Conservation (phyloP, 1,139 yeast genomes). For the Protomyces inundatus region DNA sequence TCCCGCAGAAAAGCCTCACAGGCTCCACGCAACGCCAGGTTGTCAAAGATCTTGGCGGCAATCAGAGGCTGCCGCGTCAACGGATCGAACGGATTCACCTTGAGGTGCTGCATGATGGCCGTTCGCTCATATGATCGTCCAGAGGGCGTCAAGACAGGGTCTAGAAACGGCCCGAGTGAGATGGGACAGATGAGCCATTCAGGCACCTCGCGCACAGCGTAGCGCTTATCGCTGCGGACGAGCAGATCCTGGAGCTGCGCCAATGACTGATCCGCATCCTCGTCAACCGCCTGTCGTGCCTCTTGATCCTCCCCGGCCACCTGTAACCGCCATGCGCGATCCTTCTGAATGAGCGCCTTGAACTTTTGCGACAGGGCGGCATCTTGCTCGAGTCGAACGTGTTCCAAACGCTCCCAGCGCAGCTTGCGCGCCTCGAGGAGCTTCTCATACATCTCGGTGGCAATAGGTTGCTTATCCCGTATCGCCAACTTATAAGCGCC, state of each 20-base stretch:
- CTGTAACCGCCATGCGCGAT: slow-evolving; percentile 33
- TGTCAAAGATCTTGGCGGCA: slow-evolving; percentile 45
- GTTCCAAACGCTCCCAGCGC: slow-evolving; percentile 36
- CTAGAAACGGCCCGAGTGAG: slow-evolving; percentile 44
- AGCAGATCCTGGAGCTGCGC: slow-evolving; percentile 37
- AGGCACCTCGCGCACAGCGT: slow-evolving; percentile 40
- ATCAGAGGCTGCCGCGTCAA: slow-evolving; percentile 43
- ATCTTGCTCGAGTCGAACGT: slow-evolving; percentile 33
- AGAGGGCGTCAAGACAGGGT: slow-evolving; percentile 49
- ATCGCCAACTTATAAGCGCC: slow-evolving; percentile 40
- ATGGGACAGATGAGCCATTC: slow-evolving; percentile 48
- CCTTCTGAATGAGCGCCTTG: slow-evolving; percentile 35
- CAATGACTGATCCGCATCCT: slow-evolving; percentile 36
- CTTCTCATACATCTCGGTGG: slow-evolving; percentile 36
- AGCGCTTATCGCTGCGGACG: slow-evolving; percentile 35
- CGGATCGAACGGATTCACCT: slow-evolving; percentile 44
- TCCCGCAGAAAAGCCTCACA: slow-evolving; percentile 37
- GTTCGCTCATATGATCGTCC: slow-evolving; percentile 49
- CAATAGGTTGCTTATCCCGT: slow-evolving; percentile 35
- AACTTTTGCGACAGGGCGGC: slow-evolving; percentile 38
- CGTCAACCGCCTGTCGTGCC: slow-evolving; percentile 35
- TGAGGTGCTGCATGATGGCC: slow-evolving; percentile 43
- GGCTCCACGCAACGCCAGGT: slow-evolving; percentile 45
- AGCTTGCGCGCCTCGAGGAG: slow-evolving; percentile 37
- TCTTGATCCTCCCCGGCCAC: slow-evolving; percentile 34